Conservation (phyloP, 352 stramenopile species). For the Pythium guiyangense region DNA sequence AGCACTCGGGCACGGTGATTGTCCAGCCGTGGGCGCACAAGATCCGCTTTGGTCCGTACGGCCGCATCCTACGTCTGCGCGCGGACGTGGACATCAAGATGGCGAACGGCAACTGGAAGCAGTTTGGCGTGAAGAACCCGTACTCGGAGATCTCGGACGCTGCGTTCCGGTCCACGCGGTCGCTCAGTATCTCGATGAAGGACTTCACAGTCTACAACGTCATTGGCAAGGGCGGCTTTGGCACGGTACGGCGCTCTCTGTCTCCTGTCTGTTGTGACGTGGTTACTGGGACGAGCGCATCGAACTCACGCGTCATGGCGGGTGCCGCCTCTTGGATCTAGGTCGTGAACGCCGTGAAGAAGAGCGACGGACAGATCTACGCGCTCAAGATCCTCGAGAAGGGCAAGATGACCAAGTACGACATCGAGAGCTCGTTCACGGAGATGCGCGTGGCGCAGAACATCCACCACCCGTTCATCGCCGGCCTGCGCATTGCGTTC, state of each 20-base stretch:
- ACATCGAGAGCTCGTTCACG: conserved; percentile 86
- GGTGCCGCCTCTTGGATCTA: conserved; percentile 1
- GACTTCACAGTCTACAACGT: conserved; percentile 90
- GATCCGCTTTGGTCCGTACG: conserved; percentile 76
- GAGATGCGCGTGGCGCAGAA: conserved; percentile 88
- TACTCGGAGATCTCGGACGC: conserved; percentile 77
- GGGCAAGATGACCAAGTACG: conserved; percentile 87
- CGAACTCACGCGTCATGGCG: too few relatives aligned
- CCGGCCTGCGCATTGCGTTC: conserved; percentile 81
- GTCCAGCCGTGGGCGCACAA: conserved; percentile 72
- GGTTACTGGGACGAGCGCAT: background rate
- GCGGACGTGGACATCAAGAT: conserved; percentile 76
- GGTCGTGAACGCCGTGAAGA: conserved; percentile 88
- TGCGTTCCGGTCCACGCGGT: conserved; percentile 76
- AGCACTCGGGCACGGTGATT: conserved; percentile 64
- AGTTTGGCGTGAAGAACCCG: conserved; percentile 75
- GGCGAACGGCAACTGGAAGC: conserved; percentile 68
- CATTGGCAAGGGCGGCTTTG: conserved; percentile 86
- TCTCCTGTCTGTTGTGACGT: background rate
- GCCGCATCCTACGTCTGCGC: conserved; percentile 75
- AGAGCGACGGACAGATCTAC: conserved; percentile 88
- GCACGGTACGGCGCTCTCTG: conserved; percentile 35
- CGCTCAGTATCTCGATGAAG: conserved; percentile 86
- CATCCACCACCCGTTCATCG: conserved; percentile 87
- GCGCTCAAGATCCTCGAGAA: conserved; percentile 91